These are phyloP conservation scores for Musa beccarii DNA, from an alignment of 176 grass and related monocot species.

Conservation along the genomic window DNA sequence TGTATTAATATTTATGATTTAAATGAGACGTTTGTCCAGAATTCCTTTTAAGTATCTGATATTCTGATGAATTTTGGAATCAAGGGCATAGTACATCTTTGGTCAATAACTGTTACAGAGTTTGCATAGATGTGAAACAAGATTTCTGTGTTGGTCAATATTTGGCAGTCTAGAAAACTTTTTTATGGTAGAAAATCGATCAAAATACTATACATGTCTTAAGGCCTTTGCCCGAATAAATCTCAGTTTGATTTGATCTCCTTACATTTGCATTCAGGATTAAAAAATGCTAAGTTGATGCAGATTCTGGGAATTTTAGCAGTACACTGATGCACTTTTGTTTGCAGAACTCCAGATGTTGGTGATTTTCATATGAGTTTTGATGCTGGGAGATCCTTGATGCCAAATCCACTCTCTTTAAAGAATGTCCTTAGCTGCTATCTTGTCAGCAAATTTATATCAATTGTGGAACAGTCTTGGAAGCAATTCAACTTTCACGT, in stretches of 20 bases:
- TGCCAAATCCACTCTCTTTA: not conserved
- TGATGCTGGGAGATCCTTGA: constrained; percentile 17
- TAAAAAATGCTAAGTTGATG: not conserved
- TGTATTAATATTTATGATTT: no score
- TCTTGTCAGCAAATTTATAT: constrained; percentile 53
- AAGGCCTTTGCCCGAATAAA: no score
- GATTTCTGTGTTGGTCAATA: not conserved
- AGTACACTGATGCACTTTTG: not conserved
- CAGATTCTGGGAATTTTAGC: not conserved
- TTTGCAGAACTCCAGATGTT: not conserved
- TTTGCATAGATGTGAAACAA: not conserved
- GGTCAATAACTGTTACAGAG: not conserved
- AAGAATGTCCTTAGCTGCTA: constrained; percentile 41
- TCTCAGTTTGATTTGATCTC: no score
- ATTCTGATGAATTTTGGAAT: not conserved
- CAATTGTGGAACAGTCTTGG: constrained; percentile 47
- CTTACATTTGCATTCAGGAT: not conserved
- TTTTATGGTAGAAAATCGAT: not conserved
- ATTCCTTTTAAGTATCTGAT: not conserved
- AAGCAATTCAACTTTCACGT: constrained; percentile 28
- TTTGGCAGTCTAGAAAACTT: not conserved
- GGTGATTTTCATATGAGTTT: constrained; percentile 8
- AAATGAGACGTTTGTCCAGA: not conserved
- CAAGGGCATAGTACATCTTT: not conserved
- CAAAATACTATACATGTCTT: not conserved